Evolutionary conservation across 2,329 filamentous ascomycete species (phyloP), one percentile per base, ranked within the genome.

Genomic region (Fusarium abutilonis): DNA sequence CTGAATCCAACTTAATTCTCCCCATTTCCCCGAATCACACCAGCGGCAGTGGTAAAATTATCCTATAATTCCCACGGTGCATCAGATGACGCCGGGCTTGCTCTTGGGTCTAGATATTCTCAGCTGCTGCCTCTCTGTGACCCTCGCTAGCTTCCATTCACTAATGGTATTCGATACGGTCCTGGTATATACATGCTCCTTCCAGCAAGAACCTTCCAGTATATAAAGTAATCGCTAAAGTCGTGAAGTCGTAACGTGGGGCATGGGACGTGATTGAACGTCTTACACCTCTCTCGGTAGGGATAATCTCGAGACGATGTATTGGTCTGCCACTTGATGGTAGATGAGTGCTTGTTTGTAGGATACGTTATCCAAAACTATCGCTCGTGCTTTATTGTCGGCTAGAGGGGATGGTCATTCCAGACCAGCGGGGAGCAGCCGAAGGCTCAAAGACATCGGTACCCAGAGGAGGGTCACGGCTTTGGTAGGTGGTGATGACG

Each of bases 381-480:
- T 11, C 17, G n/a, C 6, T 11, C 2, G 3, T 13, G 2, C 15
- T 48, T 19, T 38, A 60, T 55, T 60, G 49, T 3, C 56, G 56
- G 32, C 49, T 14, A n/a, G 56, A 3, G 14, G 56, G 32, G 9
- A 60, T 47, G 8, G 51, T 55, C 17, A 60, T 49, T 4, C 56
- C 60, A 9, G 66, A 67, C 66, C 66, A 68, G 10, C 66, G 66
- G 46, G 66, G 66, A n/a, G 66, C 66, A 3, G 50, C 35, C 9
- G 63, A 53, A 6, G 63, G 65, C 17, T 68, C 66, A 28, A 68
- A 68, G 17, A 43, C 66, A 6, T 59, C 56, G 6, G 66, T 68
- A 4, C 66, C 66, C 48, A 68, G 41, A 11, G 65, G 65, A 49
- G 66, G 66, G 8, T 68, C 65, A 23, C 66, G 65, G 49, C 45